These are phyloP conservation scores for Clavaria fumosa DNA, from an alignment of 768 basidiomycete species.

Conservation along the genomic window DNA sequence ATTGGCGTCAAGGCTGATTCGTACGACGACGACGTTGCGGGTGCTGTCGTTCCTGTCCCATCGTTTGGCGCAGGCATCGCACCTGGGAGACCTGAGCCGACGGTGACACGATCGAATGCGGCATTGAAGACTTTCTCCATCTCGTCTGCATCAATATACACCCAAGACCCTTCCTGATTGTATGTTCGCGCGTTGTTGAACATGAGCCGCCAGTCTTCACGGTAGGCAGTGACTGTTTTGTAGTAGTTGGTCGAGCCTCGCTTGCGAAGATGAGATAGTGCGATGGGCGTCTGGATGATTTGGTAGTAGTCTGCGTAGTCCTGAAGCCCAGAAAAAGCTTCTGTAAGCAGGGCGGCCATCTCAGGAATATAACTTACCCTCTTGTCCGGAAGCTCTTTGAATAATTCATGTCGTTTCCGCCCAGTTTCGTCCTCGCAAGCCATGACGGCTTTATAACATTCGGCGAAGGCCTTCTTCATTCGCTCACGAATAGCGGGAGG, in stretches of 20 bases:
- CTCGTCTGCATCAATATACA: constrained; percentile 85
- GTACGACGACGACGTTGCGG: constrained; percentile 35
- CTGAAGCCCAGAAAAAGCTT: constrained; percentile 26
- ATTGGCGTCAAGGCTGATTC: constrained; percentile 65
- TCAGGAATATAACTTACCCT: constrained; percentile 28
- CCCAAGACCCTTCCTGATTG: constrained; percentile 92
- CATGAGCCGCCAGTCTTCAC: constrained; percentile 79
- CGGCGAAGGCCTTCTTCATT: constrained; percentile 75
- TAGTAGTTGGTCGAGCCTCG: constrained; percentile 49
- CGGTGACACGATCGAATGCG: constrained; percentile 46
- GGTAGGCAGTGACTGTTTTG: constrained; percentile 57
- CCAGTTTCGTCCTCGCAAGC: constrained; percentile 58
- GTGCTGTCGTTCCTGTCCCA: constrained; percentile 25
- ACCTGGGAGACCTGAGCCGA: constrained; percentile 61
- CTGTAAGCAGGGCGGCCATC: constrained; percentile 8
- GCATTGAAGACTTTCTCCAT: constrained; percentile 82
- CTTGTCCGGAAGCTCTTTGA: constrained; percentile 74
- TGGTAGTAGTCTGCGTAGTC: constrained; percentile 89
- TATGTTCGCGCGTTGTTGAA: constrained; percentile 88
- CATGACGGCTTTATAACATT: constrained; percentile 59
- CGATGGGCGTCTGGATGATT: constrained; percentile 77
- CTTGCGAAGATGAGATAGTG: constrained; percentile 75
- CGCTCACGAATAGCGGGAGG: constrained; percentile 45
- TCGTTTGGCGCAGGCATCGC: constrained; percentile 28
- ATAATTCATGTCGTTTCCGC: constrained; percentile 73